phyloP scores from a whole-genome alignment of 2,329 filamentous ascomycete species.

The Apiospora marii region DNA sequence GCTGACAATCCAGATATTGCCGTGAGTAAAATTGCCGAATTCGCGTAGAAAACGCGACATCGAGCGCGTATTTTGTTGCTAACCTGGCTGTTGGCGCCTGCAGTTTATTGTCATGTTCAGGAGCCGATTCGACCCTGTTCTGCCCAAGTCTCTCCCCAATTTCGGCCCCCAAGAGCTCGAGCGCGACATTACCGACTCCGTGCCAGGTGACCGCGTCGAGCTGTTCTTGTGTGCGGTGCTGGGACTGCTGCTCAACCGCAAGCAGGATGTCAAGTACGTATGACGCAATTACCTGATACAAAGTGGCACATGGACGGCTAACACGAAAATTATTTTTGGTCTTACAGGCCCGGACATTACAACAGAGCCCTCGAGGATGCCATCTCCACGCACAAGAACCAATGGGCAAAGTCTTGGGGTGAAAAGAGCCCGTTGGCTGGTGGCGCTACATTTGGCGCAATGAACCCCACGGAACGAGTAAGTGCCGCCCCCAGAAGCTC shows the following conservation, averaged over 20 bases:
- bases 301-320: conserved; percentile 11
- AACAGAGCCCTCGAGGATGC: conserved; percentile 93
- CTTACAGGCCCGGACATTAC: conserved; percentile 83
- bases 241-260: conserved; percentile 89
- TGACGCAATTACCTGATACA: conserved; percentile 47
- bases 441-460: conserved; percentile 79
- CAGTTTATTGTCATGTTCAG: conserved; percentile 99
- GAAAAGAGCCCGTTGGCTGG: conserved; percentile 84
- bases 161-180: conserved; percentile 97
- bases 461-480: conserved; percentile 85
- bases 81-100: conserved; percentile 39
- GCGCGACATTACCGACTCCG: conserved; percentile 77
- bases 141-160: conserved; percentile 85
- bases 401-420: conserved; percentile 89
- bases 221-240: conserved; percentile 88
- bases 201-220: conserved; percentile 86
- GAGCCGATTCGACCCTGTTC: conserved; percentile 88
- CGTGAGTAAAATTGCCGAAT: conserved; percentile 66
- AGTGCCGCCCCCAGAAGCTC: conserved; percentile 35
- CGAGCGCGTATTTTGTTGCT: conserved; percentile 51
- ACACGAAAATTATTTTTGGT: neutral
- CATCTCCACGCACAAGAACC: conserved; percentile 80
- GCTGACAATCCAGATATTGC: conserved; percentile 93
- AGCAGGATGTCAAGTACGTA: conserved; percentile 94
- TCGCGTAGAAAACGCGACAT: conserved; percentile 60